Percentiles rank a stretch among this genome's conserved stretches.
Conservation (phyloP, 2,329 filamentous ascomycete genomes). For the Aspergillus sergii region DNA sequence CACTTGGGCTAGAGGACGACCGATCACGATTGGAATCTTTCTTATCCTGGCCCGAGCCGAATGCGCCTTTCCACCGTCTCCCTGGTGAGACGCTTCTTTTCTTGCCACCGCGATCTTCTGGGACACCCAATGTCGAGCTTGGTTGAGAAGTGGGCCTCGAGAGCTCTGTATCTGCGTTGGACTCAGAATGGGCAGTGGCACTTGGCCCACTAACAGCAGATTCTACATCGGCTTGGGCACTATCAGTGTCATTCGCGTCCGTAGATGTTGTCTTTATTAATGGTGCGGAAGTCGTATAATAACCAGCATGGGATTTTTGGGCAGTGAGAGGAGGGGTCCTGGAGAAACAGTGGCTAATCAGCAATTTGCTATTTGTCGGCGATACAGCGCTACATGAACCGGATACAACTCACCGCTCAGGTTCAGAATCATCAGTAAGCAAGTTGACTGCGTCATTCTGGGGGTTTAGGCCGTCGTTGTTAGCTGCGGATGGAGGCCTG, state of each 20-base stretch:
- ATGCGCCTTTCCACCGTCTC: slow-evolving; percentile 71
- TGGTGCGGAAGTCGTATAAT: slow-evolving; percentile 70
- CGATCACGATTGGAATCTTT: slow-evolving; percentile 54
- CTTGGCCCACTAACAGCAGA: slow-evolving; percentile 33
- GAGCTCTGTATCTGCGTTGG: slow-evolving; percentile 44
- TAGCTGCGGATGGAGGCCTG: slow-evolving; percentile 26
- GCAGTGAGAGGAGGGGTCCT: slow-evolving; percentile 54
- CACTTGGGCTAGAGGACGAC: slow-evolving; percentile 44
- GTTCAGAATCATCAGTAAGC: slow-evolving; percentile 42
- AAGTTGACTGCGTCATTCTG: slow-evolving; percentile 30
- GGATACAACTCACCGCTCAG: slow-evolving; percentile 39
- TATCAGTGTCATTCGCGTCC: slow-evolving; percentile 42
- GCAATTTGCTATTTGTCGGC: slow-evolving; percentile 15
- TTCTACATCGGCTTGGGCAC: slow-evolving; percentile 27
- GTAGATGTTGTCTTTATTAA: slow-evolving; percentile 61
- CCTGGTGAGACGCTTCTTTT: slow-evolving; percentile 70
- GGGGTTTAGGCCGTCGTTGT: slow-evolving; percentile 23
- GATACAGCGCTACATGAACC: neutral
- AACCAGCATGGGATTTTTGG: slow-evolving; percentile 67
- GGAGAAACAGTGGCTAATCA: slow-evolving; percentile 22
- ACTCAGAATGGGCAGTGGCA: slow-evolving; percentile 34
- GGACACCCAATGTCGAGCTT: slow-evolving; percentile 33
- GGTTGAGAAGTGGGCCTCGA: slow-evolving; percentile 31
- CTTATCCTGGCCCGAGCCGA: slow-evolving; percentile 56
- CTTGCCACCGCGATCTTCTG: slow-evolving; percentile 40